These are phyloP conservation scores for Candida qinlingensis DNA, from an alignment of 805 yeast genomes.

Conservation along the genomic window DNA sequence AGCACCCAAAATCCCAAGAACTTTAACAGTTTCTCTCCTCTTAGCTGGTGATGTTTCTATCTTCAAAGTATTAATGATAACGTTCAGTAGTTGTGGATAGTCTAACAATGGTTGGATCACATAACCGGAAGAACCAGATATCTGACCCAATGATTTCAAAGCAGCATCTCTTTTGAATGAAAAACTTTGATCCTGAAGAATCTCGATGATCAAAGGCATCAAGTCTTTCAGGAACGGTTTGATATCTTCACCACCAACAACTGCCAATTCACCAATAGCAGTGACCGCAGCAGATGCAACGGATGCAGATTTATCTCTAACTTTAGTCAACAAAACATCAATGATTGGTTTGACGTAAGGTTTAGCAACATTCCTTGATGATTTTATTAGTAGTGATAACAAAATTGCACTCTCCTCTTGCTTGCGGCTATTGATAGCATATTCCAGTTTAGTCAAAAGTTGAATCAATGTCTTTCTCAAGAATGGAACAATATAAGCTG, in stretches of 20 bases:
- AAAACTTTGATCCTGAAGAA: constrained; percentile 91
- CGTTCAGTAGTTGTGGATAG: constrained; percentile 83
- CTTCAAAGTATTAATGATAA: constrained; percentile 74
- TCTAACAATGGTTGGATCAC: constrained; percentile 91
- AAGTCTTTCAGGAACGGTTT: constrained; percentile 62
- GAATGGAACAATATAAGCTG: constrained; percentile 94
- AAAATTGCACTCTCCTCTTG: constrained; percentile 85
- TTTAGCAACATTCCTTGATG: constrained; percentile 76
- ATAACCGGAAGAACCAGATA: constrained; percentile 88
- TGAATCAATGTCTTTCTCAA: constrained; percentile 83
- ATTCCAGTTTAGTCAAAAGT: constrained; percentile 77
- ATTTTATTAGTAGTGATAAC: constrained; percentile 65
- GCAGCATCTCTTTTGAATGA: constrained; percentile 86
- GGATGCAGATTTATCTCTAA: constrained; percentile 64
- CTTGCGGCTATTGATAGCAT: constrained; percentile 66
- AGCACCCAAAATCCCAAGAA: constrained; percentile 93
- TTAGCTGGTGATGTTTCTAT: constrained; percentile 71
- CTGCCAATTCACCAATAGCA: constrained; percentile 85
- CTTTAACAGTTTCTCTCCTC: constrained; percentile 81
- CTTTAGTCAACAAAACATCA: constrained; percentile 73
- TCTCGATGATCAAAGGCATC: constrained; percentile 84
- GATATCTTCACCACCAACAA: constrained; percentile 85
- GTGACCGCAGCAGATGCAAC: constrained; percentile 83
- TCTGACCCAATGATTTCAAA: constrained; percentile 76
- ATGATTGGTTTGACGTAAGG: constrained; percentile 92